phyloP scores from a whole-genome alignment of 129 eudicot species.

The Flaveria robusta region DNA sequence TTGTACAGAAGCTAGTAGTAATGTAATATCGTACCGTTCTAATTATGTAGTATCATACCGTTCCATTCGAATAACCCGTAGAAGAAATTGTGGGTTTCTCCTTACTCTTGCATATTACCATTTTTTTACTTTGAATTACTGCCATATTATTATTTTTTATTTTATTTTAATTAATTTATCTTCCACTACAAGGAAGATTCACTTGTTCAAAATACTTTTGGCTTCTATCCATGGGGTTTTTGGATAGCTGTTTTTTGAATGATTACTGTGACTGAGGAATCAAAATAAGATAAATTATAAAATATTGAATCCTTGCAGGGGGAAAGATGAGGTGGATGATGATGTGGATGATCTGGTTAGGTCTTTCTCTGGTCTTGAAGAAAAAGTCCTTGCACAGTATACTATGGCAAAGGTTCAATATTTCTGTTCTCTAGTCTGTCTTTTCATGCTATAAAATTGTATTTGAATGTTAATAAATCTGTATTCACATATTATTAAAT shows the following conservation, averaged over 20 bases:
- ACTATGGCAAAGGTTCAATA: slow-evolving; percentile 77
- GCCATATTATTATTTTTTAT: not conserved
- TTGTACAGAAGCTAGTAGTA: not conserved
- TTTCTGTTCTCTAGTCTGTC: slow-evolving; percentile 10
- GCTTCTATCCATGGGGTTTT: not conserved
- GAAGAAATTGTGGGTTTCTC: not conserved
- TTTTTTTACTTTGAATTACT: not conserved
- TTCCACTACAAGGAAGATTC: slow-evolving; percentile 3
- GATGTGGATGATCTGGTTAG: slow-evolving; percentile 73
- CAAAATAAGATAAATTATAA: not conserved
- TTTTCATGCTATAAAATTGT: not conserved
- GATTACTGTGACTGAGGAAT: not conserved
- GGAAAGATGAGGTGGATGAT: slow-evolving; percentile 67
- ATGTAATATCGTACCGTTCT: not conserved
- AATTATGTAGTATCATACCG: not conserved
- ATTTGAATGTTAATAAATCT: slow-evolving; percentile 10
- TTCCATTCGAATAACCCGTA: not conserved
- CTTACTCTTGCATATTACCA: slow-evolving; percentile 2
- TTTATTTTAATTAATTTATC: not conserved
- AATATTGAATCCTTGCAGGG: slow-evolving; percentile 44
- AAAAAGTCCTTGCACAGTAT: slow-evolving; percentile 85
- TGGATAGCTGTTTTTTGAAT: slow-evolving; percentile 5
- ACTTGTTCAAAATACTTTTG: slow-evolving; percentile 1
- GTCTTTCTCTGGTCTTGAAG: slow-evolving; percentile 90
- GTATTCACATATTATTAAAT: not conserved